phyloP scores from a whole-genome alignment of 2,329 filamentous ascomycete species.

The Juglanconis sp. region DNA sequence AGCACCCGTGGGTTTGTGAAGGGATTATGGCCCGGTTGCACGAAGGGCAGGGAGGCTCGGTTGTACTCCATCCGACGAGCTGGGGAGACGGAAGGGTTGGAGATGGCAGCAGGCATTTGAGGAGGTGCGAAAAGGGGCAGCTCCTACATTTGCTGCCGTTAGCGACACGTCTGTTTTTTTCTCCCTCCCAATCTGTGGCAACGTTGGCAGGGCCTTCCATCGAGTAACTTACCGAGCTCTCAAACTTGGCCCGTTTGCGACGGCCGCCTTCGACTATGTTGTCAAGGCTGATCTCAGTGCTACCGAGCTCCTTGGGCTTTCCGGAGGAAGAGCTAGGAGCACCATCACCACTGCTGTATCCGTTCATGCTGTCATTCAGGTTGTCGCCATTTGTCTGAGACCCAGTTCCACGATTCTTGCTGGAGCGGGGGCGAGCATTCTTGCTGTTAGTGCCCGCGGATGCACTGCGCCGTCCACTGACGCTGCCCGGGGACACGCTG shows the following conservation, averaged over 20 bases:
- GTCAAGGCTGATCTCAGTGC: conserved; percentile 94
- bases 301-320: conserved; percentile 82
- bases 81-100: conserved; percentile 94
- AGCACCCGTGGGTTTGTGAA: conserved; percentile 75
- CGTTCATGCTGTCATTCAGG: conserved; percentile 63
- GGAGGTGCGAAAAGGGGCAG: conserved; percentile 91
- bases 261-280: conserved; percentile 97
- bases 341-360: conserved; percentile 85
- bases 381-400: conserved; percentile 53
- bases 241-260: conserved; percentile 89
- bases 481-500: conserved; percentile 71
- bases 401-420: conserved; percentile 60
- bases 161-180: conserved; percentile 1
- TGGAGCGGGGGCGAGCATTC: conserved; percentile 66
- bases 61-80: conserved; percentile 75
- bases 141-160: conserved; percentile 58
- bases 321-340: conserved; percentile 73
- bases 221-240: conserved; percentile 81
- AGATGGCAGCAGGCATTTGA: conserved; percentile 89
- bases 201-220: conserved; percentile 5
- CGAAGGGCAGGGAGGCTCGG: conserved; percentile 71
- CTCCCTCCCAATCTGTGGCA: background rate
- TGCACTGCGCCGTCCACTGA: conserved; percentile 70
- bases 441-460: conserved; percentile 64
- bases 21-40: conserved; percentile 72